These are phyloP conservation scores for Zymoseptoria passerinii DNA, from an alignment of 2,329 filamentous ascomycete species.

Conservation along the genomic window DNA sequence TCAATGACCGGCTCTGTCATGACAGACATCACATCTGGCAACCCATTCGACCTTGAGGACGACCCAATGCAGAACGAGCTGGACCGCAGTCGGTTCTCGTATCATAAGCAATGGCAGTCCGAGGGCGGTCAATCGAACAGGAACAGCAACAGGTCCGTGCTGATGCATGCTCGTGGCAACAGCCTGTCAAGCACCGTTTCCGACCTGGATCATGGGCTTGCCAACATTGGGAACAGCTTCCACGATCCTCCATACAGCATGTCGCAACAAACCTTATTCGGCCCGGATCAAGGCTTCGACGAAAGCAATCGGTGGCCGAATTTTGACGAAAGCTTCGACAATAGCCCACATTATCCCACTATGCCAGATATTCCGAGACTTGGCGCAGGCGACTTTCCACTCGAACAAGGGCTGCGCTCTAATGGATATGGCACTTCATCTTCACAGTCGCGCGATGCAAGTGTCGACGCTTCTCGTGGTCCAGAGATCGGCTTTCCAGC, in stretches of 20 bases:
- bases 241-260: not conserved
- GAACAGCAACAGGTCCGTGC: slow-evolving; percentile 22
- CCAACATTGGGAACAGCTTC: not conserved
- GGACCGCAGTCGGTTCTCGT: slow-evolving; percentile 28
- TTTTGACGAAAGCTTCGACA: slow-evolving; percentile 13
- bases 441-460: slow-evolving; percentile 12
- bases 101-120: slow-evolving; percentile 30
- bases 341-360: slow-evolving; percentile 8
- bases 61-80: slow-evolving; percentile 22
- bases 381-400: slow-evolving; percentile 10
- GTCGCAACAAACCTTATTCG: not conserved
- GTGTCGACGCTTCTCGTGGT: slow-evolving; percentile 10
- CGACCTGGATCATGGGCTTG: slow-evolving; percentile 16
- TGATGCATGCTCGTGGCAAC: slow-evolving; percentile 27
- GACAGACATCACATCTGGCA: slow-evolving; percentile 36
- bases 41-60: slow-evolving; percentile 45
- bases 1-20: slow-evolving; percentile 29
- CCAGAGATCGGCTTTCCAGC: slow-evolving; percentile 24
- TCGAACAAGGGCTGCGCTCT: slow-evolving; percentile 6
- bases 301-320: slow-evolving; percentile 14
- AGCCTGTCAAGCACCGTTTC: slow-evolving; percentile 27
- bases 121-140: slow-evolving; percentile 25
- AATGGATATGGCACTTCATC: slow-evolving; percentile 9
- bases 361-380: slow-evolving; percentile 9
- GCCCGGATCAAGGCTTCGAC: not conserved